These are phyloP conservation scores for Ceratocystis lukuohia DNA, from an alignment of 2,329 filamentous ascomycete species.

Conservation along the genomic window DNA sequence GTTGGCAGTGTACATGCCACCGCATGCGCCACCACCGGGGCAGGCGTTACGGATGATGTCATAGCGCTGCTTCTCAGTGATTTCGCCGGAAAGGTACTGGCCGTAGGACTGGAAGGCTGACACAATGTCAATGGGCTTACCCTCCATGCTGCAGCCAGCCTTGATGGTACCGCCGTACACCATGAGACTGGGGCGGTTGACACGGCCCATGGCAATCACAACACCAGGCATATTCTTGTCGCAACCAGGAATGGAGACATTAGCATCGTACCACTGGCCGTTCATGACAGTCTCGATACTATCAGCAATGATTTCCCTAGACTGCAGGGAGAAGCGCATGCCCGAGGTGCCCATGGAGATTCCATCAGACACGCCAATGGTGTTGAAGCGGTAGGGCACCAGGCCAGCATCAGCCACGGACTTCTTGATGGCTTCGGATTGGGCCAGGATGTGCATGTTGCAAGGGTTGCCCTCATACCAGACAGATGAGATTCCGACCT, in stretches of 20 bases:
- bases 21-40: constrained; percentile 46
- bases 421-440: constrained; percentile 60
- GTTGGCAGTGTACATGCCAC: constrained; percentile 75
- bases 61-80: constrained; percentile 79
- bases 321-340: constrained; percentile 92
- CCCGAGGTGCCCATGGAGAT: constrained; percentile 98
- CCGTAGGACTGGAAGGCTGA: constrained; percentile 97
- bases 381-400: constrained; percentile 96
- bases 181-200: constrained; percentile 93
- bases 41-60: constrained; percentile 92
- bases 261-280: constrained; percentile 96
- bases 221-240: constrained; percentile 99
- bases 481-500: constrained; percentile 93
- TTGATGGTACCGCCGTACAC: constrained; percentile 93
- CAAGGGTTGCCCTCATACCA: constrained; percentile 98
- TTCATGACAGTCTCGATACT: constrained; percentile 98
- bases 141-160: constrained; percentile 68
- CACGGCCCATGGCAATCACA: constrained; percentile 81
- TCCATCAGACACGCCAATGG: constrained; percentile 89
- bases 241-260: constrained; percentile 91
- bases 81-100: constrained; percentile 82
- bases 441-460: constrained; percentile 95
- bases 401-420: constrained; percentile 58
- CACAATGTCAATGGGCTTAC: constrained; percentile 78
- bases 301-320: constrained; percentile 91